Conservation (phyloP, 2,329 filamentous ascomycete genomes). For the Teratosphaeria nubilosa region DNA sequence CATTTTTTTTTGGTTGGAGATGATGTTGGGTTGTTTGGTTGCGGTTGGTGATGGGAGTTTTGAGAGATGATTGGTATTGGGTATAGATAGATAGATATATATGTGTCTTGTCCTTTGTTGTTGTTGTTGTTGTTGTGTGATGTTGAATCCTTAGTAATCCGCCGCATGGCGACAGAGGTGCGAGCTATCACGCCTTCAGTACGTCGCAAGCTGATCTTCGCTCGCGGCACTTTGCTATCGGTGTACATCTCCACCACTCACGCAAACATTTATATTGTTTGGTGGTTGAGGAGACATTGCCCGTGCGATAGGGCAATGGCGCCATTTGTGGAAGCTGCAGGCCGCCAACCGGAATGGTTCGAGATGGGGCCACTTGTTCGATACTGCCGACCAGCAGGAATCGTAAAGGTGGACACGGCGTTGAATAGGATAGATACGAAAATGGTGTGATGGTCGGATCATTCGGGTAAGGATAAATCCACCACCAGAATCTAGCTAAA, state of each 20-base stretch:
- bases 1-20: constrained; percentile 7
- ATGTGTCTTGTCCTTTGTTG: not conserved
- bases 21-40: not conserved
- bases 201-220: not conserved
- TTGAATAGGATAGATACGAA: not conserved
- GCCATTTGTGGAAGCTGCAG: not conserved
- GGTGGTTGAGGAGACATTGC: not conserved
- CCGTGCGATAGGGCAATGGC: not conserved
- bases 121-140: not conserved
- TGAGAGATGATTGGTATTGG: not conserved
- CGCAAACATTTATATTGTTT: not conserved
- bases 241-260: not conserved
- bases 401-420: no score
- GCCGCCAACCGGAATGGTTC: not conserved
- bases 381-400: no score
- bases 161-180: not conserved
- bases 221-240: not conserved
- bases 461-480: no score
- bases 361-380: not conserved
- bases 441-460: not conserved
- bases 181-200: not conserved
- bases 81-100: not conserved
- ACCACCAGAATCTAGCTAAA: no score
- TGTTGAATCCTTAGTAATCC: not conserved
- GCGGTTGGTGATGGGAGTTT: not conserved